Evolutionary conservation across 768 basidiomycete species (phyloP).

Genomic region (Chlorophyllum brunneum): DNA sequence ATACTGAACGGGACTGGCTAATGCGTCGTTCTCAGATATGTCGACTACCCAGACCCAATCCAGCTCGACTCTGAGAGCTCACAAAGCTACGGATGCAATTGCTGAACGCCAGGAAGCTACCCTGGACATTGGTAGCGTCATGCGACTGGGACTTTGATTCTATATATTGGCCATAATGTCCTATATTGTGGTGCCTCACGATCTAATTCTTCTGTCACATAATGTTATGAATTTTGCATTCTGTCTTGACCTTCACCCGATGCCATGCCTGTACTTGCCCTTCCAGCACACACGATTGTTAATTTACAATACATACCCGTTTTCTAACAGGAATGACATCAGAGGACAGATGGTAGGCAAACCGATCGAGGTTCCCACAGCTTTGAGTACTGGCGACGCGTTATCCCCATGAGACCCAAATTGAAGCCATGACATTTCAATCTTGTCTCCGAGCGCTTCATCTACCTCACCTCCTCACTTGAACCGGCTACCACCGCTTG

Average conservation of each 20-base stretch:
- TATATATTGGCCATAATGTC: conserved; percentile 13
- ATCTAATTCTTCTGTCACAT: conserved; percentile 11
- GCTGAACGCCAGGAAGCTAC: conserved; percentile 37
- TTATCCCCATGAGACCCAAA: conserved; percentile 5
- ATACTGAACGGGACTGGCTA: conserved; percentile 9
- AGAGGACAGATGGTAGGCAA: not conserved
- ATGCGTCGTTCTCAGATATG: conserved; percentile 58
- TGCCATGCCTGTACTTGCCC: conserved; percentile 10
- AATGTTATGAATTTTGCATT: conserved; percentile 11
- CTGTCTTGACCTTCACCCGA: conserved; percentile 7
- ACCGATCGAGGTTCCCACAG: conserved; percentile 4
- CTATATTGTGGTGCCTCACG: conserved; percentile 6
- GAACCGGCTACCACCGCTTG: conserved; percentile 12
- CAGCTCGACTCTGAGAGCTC: conserved; percentile 91
- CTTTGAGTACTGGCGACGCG: not conserved
- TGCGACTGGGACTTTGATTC: conserved; percentile 7
- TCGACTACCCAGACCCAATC: conserved; percentile 98
- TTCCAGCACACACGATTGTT: conserved; percentile 3
- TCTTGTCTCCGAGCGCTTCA: not conserved
- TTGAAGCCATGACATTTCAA: conserved; percentile 1
- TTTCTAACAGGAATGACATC: not conserved
- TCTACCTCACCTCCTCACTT: not conserved
- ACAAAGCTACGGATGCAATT: conserved; percentile 91
- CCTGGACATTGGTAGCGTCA: conserved; percentile 3
- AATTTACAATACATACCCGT: conserved; percentile 12